phyloP scores from a whole-genome alignment of 2,329 filamentous ascomycete genomes.

The Cordyceps cicadae region DNA sequence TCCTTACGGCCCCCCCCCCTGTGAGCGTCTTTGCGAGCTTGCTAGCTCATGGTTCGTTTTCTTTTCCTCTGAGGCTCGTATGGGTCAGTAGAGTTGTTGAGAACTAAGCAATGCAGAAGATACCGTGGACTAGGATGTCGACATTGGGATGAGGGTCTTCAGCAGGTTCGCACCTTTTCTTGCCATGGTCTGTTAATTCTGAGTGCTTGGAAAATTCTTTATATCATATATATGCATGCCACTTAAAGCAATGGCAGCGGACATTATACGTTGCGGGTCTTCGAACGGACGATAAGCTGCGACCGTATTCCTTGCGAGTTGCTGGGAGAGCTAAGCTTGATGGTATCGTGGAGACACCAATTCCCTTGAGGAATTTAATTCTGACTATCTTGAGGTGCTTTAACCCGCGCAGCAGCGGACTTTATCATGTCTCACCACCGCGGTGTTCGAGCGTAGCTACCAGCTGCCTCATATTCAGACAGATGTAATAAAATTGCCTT shows the following conservation, averaged over 20 bases:
- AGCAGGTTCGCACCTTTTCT: neutral
- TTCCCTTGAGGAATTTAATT: too few species aligned
- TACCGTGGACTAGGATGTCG: neutral
- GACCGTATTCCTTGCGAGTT: too few species aligned
- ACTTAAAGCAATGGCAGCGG: neutral
- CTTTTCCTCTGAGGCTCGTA: neutral
- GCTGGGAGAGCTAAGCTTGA: too few species aligned
- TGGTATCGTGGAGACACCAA: too few species aligned
- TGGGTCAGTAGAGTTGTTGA: neutral
- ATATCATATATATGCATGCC: neutral
- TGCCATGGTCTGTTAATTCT: neutral
- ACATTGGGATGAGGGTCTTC: neutral
- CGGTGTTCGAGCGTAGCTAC: too few species aligned
- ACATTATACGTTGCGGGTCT: neutral
- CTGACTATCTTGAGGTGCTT: too few species aligned
- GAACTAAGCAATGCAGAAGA: neutral
- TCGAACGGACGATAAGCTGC: neutral
- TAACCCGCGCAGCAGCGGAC: too few species aligned
- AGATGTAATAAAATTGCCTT: too few species aligned
- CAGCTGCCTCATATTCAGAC: too few species aligned
- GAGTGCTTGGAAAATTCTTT: neutral
- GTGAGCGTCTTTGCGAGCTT: neutral
- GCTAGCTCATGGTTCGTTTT: neutral
- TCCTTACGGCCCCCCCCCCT: too few species aligned
- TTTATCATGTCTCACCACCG: too few species aligned